These are phyloP conservation scores for Cutaneotrichosporon sp. DNA, from an alignment of 1,284 basidiomycete genomes.

Conservation along the genomic window DNA sequence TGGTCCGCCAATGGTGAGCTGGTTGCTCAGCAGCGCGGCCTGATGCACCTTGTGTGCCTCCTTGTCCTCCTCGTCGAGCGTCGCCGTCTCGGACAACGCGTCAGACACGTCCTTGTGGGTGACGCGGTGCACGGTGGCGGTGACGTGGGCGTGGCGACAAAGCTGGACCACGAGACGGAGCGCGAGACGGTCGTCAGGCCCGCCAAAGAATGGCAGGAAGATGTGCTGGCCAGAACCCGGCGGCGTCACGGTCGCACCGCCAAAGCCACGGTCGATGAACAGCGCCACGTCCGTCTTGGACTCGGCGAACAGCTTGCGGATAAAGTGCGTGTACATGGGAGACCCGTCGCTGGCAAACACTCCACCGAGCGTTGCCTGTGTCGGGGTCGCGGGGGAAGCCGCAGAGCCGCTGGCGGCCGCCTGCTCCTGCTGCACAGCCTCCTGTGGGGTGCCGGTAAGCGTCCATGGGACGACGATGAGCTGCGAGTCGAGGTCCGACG, in stretches of 20 bases:
- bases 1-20: conserved; percentile 37
- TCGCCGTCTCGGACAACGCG: conserved; percentile 50
- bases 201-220: conserved; percentile 85
- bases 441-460: conserved; percentile 22
- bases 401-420: conserved; percentile 43
- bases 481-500: conserved; percentile 58
- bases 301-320: conserved; percentile 70
- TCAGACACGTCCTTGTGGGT: conserved; percentile 21
- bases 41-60: conserved; percentile 39
- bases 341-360: conserved; percentile 45
- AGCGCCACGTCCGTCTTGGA: conserved; percentile 64
- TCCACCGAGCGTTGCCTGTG: conserved; percentile 25
- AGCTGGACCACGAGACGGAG: conserved; percentile 73
- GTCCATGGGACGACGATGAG: conserved; percentile 81
- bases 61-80: conserved; percentile 11
- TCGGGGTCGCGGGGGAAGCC: conserved; percentile 48
- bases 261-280: conserved; percentile 66
- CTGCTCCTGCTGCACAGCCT: conserved; percentile 3
- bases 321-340: conserved; percentile 65
- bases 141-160: conserved; percentile 58
- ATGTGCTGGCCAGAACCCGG: conserved; percentile 56
- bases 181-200: conserved; percentile 82
- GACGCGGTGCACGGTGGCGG: conserved; percentile 65
- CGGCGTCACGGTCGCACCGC: conserved; percentile 32
- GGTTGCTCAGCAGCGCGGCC: conserved; percentile 39